Evolutionary conservation across 2,329 filamentous ascomycete species (phyloP), one percentile per base, ranked within the genome.

Genomic region (Anisogramma anomala): DNA sequence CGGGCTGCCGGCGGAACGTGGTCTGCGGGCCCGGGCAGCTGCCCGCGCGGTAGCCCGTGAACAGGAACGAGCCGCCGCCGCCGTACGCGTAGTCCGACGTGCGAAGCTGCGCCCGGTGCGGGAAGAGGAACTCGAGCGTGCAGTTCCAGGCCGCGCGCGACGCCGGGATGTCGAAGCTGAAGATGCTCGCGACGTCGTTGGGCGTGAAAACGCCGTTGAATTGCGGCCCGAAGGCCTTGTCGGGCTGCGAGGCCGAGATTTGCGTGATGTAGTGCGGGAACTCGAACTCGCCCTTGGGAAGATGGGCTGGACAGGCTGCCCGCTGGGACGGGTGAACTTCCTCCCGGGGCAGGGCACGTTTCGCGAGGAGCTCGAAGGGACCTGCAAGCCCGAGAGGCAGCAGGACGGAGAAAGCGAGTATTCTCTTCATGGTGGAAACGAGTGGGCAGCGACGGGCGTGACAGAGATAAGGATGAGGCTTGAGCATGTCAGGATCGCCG

Each of bases 121-220:
- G 68, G 46, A 70, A 59, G 27, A 65, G 52, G 54, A 72, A 69
- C 42, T 63, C 54, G n/a, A 70, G 52, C 4, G 60, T 65, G 57
- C 68, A 71, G 23, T 58, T 64, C 46, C 63, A 63, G 44, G 62
- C 60, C 27, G 54, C 44, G 36, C 62, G 56, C 3, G 51, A 52
- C 3, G 54, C 47, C 0, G 62, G 61, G 18, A 71, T 55, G 46
- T 70, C 62, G 49, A 70, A 70, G 44, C 60, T 63, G 57, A 69
- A 68, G 45, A 70, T 47, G 27, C 52, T 49, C 1, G 54, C 55
- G 23, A 61, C 46, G 41, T 59, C 56, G 41, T 55, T 55, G 1
- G 59, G 54, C 4, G 61, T 64, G 44, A 71, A 54, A 11, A 56
- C 50, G 14, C 57, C 66, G 27, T 53, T 55, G 50, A 59, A 64